Conservation (phyloP, 352 stramenopile genomes). For the Plasmopara muralis region DNA sequence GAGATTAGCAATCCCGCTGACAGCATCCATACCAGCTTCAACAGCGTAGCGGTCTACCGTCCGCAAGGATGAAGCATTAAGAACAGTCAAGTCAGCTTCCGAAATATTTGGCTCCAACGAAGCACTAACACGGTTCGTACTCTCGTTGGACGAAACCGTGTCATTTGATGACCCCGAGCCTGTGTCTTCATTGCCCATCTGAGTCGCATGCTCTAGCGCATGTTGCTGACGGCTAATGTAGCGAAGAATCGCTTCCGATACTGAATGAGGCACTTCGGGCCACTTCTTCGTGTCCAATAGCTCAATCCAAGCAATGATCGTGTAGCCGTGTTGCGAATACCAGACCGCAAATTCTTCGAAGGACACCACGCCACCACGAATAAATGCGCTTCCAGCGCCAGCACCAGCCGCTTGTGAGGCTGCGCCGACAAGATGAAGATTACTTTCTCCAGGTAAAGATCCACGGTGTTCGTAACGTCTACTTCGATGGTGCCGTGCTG, state of each 20-base stretch:
- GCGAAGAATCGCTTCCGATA: conserved; percentile 66
- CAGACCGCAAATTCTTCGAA: conserved; percentile 84
- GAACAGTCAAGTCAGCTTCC: conserved; percentile 33
- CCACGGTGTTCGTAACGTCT: conserved; percentile 64
- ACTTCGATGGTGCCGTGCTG: conserved; percentile 18
- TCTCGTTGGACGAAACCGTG: conserved; percentile 64
- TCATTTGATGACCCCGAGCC: conserved; percentile 55
- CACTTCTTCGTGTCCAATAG: conserved; percentile 80
- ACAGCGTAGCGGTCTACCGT: conserved; percentile 32
- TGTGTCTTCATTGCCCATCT: conserved; percentile 32
- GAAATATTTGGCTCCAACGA: conserved; percentile 43
- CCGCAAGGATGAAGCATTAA: conserved; percentile 23
- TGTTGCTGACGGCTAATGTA: conserved; percentile 72
- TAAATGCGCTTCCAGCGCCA: conserved; percentile 63
- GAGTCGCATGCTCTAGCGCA: conserved; percentile 36
- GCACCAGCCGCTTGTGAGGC: conserved; percentile 43
- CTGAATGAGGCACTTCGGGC: conserved; percentile 50
- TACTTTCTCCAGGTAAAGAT: conserved; percentile 54
- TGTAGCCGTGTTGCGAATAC: conserved; percentile 79
- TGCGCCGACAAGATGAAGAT: conserved; percentile 46
- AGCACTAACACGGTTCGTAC: conserved; percentile 25
- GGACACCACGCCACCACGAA: conserved; percentile 65
- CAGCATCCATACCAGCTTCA: conserved; percentile 46
- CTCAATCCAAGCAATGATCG: conserved; percentile 84
- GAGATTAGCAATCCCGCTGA: conserved; percentile 50